A percentile compares a stretch with the other conserved stretches of the same genome.
Evolutionary conservation across 2,329 filamentous ascomycete genomes (phyloP).

Genomic region (Fonsecaea monophora): DNA sequence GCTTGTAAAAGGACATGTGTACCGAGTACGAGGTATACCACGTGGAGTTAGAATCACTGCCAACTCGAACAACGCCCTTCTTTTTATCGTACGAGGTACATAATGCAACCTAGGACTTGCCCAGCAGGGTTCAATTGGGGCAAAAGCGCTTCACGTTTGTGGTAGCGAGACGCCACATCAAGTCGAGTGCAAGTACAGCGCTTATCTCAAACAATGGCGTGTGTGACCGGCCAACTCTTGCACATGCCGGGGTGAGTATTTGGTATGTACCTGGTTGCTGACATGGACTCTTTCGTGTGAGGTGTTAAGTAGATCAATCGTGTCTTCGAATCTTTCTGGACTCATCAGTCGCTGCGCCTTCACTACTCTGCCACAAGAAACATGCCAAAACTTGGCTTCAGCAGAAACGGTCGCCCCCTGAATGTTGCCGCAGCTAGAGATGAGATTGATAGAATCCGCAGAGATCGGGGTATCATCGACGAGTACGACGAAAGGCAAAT

Average conservation of each 20-base stretch:
- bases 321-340: constrained; percentile 5
- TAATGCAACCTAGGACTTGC: constrained; percentile 1
- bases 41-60: background rate
- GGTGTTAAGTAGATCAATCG: background rate
- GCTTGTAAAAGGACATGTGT: background rate
- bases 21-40: background rate
- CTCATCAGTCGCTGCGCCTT: background rate
- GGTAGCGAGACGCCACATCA: background rate
- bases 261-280: background rate
- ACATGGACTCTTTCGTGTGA: background rate
- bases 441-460: constrained; percentile 23
- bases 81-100: background rate
- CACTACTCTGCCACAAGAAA: constrained; percentile 15
- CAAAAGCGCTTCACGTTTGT: constrained; percentile 5
- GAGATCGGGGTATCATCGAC: constrained; percentile 17
- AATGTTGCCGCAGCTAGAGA: constrained; percentile 14
- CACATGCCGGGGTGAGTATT: background rate
- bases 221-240: background rate
- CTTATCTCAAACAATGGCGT: constrained; percentile 9
- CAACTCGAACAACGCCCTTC: background rate
- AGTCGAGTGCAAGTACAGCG: constrained; percentile 3
- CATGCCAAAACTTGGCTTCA: constrained; percentile 22
- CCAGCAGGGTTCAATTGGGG: constrained; percentile 6
- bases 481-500: constrained; percentile 24
- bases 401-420: constrained; percentile 19